Base-by-base conservation (phyloP, 2,329 filamentous ascomycete genomes). In the Stachybotrys elegans region DNA sequence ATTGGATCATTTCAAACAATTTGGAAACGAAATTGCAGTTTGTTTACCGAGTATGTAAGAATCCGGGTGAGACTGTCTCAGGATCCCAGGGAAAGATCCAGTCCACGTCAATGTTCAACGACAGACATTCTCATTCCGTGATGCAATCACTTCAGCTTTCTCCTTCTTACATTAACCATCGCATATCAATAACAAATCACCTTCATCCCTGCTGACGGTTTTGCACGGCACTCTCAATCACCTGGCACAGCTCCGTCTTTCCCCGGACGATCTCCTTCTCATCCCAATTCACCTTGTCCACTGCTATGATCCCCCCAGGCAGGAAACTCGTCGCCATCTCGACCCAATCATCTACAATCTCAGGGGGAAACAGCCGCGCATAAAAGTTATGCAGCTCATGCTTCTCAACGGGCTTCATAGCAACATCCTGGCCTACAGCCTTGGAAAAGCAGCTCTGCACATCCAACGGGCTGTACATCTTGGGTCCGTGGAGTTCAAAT, bases 401-500 rank as follows among this genome's bases (percentile, higher is more conserved):
- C 19, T 47, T 54, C 14, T 50, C 51, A 3, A 73, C 44, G 0
- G 56, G 35, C 25, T 51, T 56, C 1, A 63, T n/a, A 5, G 52
- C 53, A 2, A 68, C 51, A 1, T 51, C 27, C 39, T 52, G 57
- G 0, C 54, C 54, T 3, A 61, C 3, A 0, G 51, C 58, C 12
- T 56, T 44, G 2, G 58, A 56, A 17, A 64, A 59, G 3, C 57
- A 58, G 3, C 44, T 32, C 27, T 62, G 57, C 2, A 59, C 55
- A 40, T 67, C 62, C 0, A 51, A 27, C 0, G 65, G 50, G 4
- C 50, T 55, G 44, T 66, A 65, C 0, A 46, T 27, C 4, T 49
- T 45, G 1, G 61, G 63, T 0, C 62, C 63, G 3, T 58, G 56
- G 2, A 67, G 54, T 17, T 65, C 61, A 32, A 58, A 58, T 12